Evolutionary conservation across 345 rosid species (phyloP).

Genomic region (Aurinia saxatilis): DNA sequence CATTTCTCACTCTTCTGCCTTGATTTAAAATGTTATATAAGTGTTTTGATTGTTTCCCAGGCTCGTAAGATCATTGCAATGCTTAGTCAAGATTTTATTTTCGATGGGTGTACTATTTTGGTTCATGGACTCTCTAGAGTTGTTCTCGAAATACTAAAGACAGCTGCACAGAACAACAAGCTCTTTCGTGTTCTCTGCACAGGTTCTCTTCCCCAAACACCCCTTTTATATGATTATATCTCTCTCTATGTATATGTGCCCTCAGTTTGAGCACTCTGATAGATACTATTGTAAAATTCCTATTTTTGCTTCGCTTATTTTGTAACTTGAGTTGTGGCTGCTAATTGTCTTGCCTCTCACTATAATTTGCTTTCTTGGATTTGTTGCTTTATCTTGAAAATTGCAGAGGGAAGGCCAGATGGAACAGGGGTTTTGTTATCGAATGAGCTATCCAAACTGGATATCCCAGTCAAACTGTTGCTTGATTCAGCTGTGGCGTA

Average conservation of each 20-base stretch:
- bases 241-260: neutral
- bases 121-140: constrained; percentile 96
- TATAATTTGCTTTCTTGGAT: too few relatives aligned
- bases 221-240: too few relatives aligned
- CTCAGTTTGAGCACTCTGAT: neutral
- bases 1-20: neutral
- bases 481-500: constrained; percentile 94
- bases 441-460: constrained; percentile 84
- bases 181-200: constrained; percentile 88
- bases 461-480: constrained; percentile 85
- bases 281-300: neutral
- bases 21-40: neutral
- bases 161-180: constrained; percentile 80
- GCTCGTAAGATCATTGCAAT: too few relatives aligned
- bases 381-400: too few relatives aligned
- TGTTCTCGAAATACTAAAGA: constrained; percentile 74
- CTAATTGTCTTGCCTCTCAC: too few relatives aligned
- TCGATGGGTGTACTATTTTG: too few relatives aligned
- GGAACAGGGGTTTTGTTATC: too few relatives aligned
- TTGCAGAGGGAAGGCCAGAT: too few relatives aligned
- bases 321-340: neutral
- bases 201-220: constrained; percentile 40
- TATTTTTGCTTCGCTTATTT: neutral
- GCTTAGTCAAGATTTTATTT: too few relatives aligned
- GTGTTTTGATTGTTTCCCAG: neutral